Base-by-base conservation (phyloP, 768 basidiomycete genomes). In the Amyloporia xantha region DNA sequence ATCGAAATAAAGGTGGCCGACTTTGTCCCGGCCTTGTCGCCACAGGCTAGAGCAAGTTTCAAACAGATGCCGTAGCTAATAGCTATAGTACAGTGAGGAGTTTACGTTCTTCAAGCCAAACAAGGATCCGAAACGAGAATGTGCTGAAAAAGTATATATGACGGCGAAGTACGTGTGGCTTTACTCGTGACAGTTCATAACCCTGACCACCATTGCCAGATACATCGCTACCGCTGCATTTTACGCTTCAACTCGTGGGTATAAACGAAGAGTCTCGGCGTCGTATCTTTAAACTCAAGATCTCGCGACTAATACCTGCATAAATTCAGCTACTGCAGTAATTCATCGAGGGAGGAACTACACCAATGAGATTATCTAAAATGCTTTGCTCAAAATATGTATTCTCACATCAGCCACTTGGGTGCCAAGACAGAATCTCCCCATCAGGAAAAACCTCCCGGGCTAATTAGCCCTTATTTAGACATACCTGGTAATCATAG, bases 241-340 rank as follows among this genome's bases (percentile, higher is more conserved):
- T 11, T 19, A 4, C 43, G 43, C 26, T 44, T 44, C 43, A 30
- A 13, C 6, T 44, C 30, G 15, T 7, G 6, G 6, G 12, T 17
- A 7, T 19, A 13, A 6, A 19, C 38, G 38, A n/a, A n/a, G 6
- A 19, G 7, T 6, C 6, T 7, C 20, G 9, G 7, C 9, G 13
- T 17, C 7, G 17, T 25, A 9, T 17, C n/a, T 26, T 17, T 26
- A 42, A 23, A 13, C 36, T 47, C 6, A 47, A 19, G 9, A 30
- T 35, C 2, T 37, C n/a, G 12, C 35, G 46, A 4, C 21, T 39
- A n/a, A n/a, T n/a, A 20, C 46, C 46, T 24, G 46, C 21, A 15
- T 47, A 47, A 15, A 19, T 3, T 6, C 46, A 47, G 47, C 28
- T 68, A 12, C 55, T 72, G 15, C 58, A 61, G 42, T n/a, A n/a